A percentile compares a stretch with the other conserved stretches of the same genome.
Conservation (phyloP, 2,329 filamentous ascomycete species). For the Claviceps maximensis region DNA sequence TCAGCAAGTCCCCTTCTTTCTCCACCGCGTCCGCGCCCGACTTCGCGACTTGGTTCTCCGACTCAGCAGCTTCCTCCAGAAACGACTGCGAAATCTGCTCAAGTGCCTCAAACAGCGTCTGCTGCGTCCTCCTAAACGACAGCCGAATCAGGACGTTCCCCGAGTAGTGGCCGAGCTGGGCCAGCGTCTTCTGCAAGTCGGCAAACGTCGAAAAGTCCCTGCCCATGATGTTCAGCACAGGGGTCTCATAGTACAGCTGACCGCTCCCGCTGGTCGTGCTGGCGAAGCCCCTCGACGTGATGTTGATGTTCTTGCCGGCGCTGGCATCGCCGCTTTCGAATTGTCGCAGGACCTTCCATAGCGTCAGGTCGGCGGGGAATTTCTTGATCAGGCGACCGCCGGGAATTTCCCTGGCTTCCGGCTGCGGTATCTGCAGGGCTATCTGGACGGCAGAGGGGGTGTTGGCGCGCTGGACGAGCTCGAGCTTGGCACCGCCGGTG, state of each 20-base stretch:
- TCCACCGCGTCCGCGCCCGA: constrained; percentile 3
- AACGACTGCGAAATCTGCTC: constrained; percentile 56
- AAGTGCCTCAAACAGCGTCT: constrained; percentile 77
- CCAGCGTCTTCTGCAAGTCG: constrained; percentile 80
- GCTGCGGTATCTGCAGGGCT: constrained; percentile 70
- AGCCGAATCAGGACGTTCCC: constrained; percentile 71
- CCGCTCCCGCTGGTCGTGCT: constrained; percentile 49
- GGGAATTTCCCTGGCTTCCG: constrained; percentile 49
- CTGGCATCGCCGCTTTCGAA: constrained; percentile 69
- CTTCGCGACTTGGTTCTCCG: constrained; percentile 7
- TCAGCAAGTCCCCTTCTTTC: not conserved
- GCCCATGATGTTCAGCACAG: constrained; percentile 72
- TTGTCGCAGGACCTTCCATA: constrained; percentile 83
- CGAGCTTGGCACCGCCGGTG: constrained; percentile 74
- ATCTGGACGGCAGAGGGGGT: constrained; percentile 78
- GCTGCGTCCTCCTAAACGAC: constrained; percentile 61
- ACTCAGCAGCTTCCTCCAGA: constrained; percentile 39
- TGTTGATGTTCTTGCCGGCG: constrained; percentile 51
- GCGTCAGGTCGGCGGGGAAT: constrained; percentile 71
- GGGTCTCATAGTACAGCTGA: constrained; percentile 76
- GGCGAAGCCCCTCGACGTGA: constrained; percentile 72
- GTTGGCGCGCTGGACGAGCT: constrained; percentile 76
- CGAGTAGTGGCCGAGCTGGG: constrained; percentile 74
- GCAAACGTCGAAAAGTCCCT: constrained; percentile 62
- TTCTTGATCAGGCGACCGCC: constrained; percentile 66